A percentile compares a stretch with the other conserved stretches of the same genome.
phyloP scores from a whole-genome alignment of 257 asterid genomes.

The Solanum microdontum region DNA sequence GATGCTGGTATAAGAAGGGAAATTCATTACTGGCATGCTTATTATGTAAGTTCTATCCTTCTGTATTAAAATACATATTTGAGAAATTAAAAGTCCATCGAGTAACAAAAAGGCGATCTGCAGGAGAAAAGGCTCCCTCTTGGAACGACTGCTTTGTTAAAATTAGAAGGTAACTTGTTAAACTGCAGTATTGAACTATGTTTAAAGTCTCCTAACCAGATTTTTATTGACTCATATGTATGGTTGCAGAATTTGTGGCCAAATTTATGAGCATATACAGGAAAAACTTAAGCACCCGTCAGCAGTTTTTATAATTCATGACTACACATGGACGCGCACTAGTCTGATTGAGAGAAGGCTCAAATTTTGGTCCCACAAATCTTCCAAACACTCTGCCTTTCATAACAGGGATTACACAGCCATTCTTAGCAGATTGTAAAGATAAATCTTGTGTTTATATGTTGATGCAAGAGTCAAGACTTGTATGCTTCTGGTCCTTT shows the following conservation, averaged over 20 bases:
- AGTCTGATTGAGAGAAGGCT: neutral
- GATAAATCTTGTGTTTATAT: neutral
- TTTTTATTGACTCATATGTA: neutral
- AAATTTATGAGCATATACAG: slow-evolving; percentile 73
- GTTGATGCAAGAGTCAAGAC: neutral
- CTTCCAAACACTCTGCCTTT: neutral
- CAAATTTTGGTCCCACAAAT: neutral
- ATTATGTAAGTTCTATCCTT: slow-evolving; percentile 50
- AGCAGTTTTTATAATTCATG: slow-evolving; percentile 12
- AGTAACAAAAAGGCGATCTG: slow-evolving; percentile 10
- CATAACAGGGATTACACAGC: neutral
- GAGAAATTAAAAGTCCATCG: neutral
- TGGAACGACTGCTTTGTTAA: slow-evolving; percentile 56
- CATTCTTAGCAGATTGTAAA: neutral
- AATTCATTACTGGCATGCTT: slow-evolving; percentile 76
- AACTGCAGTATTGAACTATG: neutral
- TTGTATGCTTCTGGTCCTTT: neutral
- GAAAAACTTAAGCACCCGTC: slow-evolving; percentile 30
- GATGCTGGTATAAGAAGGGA: slow-evolving; percentile 47
- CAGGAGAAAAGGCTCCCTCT: slow-evolving; percentile 79
- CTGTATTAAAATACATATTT: neutral
- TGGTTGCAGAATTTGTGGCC: slow-evolving; percentile 60
- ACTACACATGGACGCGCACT: neutral
- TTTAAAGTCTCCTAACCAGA: neutral
- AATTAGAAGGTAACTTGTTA: slow-evolving; percentile 43